Evolutionary conservation across 495 filamentous ascomycete species (phyloP).

Genomic region (Penicillium verhagenii): DNA sequence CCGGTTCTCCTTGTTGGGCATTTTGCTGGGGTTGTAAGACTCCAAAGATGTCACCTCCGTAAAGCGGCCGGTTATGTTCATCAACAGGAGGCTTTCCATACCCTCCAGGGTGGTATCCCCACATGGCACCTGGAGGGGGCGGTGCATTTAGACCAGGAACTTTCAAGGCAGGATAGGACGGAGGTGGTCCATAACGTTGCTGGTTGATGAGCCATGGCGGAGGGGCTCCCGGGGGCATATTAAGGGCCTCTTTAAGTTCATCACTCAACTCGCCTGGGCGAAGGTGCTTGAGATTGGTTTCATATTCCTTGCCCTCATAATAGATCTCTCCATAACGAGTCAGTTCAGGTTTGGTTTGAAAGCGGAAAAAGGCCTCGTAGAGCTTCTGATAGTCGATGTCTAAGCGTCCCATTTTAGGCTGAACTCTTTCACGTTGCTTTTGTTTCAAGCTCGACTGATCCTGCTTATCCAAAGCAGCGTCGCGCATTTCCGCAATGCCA

Average conservation of each 20-base stretch:
- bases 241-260: slow-evolving; percentile 86
- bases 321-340: slow-evolving; percentile 97
- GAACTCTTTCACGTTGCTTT: slow-evolving; percentile 91
- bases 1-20: slow-evolving; percentile 67
- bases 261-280: slow-evolving; percentile 89
- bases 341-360: slow-evolving; percentile 91
- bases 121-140: slow-evolving; percentile 85
- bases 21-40: slow-evolving; percentile 65
- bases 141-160: slow-evolving; percentile 96
- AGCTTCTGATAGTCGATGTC: slow-evolving; percentile 98
- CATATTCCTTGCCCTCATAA: slow-evolving; percentile 97
- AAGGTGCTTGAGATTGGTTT: slow-evolving; percentile 88
- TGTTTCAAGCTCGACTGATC: slow-evolving; percentile 87
- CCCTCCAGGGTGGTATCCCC: slow-evolving; percentile 94
- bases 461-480: slow-evolving; percentile 93
- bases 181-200: slow-evolving; percentile 89
- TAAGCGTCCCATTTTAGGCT: slow-evolving; percentile 94
- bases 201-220: slow-evolving; percentile 98
- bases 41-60: slow-evolving; percentile 92
- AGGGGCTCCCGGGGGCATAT: slow-evolving; percentile 89
- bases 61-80: slow-evolving; percentile 84
- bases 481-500: slow-evolving; percentile 95
- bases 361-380: slow-evolving; percentile 96
- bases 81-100: slow-evolving; percentile 96
- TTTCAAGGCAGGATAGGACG: slow-evolving; percentile 87